Percentiles rank a stretch among this genome's conserved stretches.
These are phyloP conservation scores for Phytophthora sp. DNA, from an alignment of 352 stramenopile species.

Conservation along the genomic window DNA sequence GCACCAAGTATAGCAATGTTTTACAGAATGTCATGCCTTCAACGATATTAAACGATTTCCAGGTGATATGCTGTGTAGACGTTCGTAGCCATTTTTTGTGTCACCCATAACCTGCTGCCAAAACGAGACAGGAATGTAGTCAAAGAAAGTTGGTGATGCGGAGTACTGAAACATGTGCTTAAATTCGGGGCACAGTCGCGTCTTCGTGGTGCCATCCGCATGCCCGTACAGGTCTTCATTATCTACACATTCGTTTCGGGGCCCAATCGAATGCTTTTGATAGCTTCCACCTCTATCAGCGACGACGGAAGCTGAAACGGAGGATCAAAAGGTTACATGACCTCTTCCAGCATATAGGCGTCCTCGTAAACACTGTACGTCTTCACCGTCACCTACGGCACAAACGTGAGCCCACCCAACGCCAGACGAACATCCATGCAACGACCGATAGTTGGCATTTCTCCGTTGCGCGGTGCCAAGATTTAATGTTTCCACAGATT, in stretches of 20 bases:
- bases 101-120: no score
- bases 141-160: conserved; percentile 27
- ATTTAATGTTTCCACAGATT: conserved; percentile 6
- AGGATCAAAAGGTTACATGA: conserved; percentile 7
- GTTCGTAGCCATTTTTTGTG: conserved; percentile 4
- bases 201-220: conserved; percentile 7
- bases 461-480: conserved; percentile 1
- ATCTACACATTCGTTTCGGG: not conserved
- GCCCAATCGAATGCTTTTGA: conserved; percentile 19
- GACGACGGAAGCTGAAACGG: not conserved
- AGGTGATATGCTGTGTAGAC: not conserved
- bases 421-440: conserved; percentile 14
- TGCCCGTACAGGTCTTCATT: conserved; percentile 12
- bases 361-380: no score
- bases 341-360: no score
- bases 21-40: conserved; percentile 42
- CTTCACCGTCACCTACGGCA: conserved; percentile 17
- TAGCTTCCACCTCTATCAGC: conserved; percentile 6
- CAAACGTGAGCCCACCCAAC: conserved; percentile 1
- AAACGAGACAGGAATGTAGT: conserved; percentile 32
- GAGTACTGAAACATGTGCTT: conserved; percentile 31
- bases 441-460: no score
- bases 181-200: conserved; percentile 14
- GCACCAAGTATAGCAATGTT: conserved; percentile 35
- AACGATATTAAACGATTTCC: conserved; percentile 14